Base-by-base conservation (phyloP, 2,329 filamentous ascomycete genomes). In the Thelonectria discophora region DNA sequence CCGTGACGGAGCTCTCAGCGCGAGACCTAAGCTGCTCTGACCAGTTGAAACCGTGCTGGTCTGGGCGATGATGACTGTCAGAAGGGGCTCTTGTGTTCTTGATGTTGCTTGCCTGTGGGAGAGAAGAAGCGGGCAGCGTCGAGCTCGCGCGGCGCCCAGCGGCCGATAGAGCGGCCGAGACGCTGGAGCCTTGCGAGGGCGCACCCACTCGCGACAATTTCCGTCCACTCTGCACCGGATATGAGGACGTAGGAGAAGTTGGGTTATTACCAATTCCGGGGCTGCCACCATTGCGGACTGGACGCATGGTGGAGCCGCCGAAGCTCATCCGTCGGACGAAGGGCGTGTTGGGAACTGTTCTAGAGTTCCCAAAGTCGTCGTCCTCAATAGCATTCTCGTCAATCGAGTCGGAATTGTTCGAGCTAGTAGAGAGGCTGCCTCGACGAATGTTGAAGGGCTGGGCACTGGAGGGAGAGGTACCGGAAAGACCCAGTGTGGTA, bases 1-100 rank as follows among this genome's bases (percentile, higher is more conserved):
- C 84, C 45, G 84, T 78, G 60, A 89, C 84, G 72, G 88, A 90
- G 79, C 93, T 94, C 81, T 97, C 93, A 72, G 94, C 94, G 76
- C 94, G 91, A 73, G 89, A 90, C 78, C 93, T 92, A 84, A 97
- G 88, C 82, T 97, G 94, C 82, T 97, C 94, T 75, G 93, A 92
- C 91, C 94, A 97, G 81, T 97, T 97, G 86, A 96, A 97, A 78
- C 92, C 92, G 85, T 77, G 75, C 74, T 95, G 93, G 84, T 92
- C 91, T 94, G 87, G 80, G 79, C 84, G 86, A 81, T 76, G 73
- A 67, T 79, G 80, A 79, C 80, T 81, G 88, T 91, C 86, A 91
- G 88, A 88, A 85, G 81, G 77, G 78, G 82, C 80, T 88, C 75
- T 79, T 76, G 81, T 76, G 77, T 78, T 74, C 76, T 83, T 82